phyloP scores from a whole-genome alignment of 306 rosid genomes.

The Prunus davidiana region DNA sequence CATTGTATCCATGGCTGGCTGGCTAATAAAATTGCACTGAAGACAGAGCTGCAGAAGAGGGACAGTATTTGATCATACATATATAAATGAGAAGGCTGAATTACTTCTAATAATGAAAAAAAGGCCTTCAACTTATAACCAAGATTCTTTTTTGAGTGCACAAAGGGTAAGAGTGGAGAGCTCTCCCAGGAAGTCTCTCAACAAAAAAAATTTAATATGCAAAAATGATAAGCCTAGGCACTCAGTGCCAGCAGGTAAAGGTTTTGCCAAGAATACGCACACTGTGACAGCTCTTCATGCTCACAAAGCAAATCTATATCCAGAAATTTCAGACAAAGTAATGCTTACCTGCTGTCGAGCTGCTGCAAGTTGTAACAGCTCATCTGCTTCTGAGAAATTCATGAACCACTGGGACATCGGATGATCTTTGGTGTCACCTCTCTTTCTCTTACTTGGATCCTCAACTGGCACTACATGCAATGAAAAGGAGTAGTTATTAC shows the following conservation, averaged over 20 bases:
- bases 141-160: neutral
- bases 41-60: neutral
- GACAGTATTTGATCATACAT: neutral
- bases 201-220: neutral
- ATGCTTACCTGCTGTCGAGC: conserved; percentile 71
- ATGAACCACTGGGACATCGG: conserved; percentile 62
- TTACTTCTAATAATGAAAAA: neutral
- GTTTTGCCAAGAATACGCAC: neutral
- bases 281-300: neutral
- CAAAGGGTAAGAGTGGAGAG: neutral
- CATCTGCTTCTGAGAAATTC: conserved; percentile 86
- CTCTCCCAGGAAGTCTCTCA: neutral
- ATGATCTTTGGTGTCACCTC: conserved; percentile 72
- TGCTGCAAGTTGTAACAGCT: conserved; percentile 76
- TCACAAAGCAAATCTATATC: neutral
- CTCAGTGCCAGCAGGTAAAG: neutral
- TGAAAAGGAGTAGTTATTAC: neutral
- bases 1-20: neutral
- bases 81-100: neutral
- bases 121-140: neutral
- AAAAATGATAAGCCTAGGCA: neutral
- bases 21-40: neutral
- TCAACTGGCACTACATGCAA: conserved; percentile 55
- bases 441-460: conserved; percentile 61
- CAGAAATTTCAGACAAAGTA: neutral